A percentile compares a stretch with the other conserved stretches of the same genome.
These are phyloP conservation scores for Schizophyllum commune DNA, from an alignment of 1,284 basidiomycete genomes.

Conservation along the genomic window DNA sequence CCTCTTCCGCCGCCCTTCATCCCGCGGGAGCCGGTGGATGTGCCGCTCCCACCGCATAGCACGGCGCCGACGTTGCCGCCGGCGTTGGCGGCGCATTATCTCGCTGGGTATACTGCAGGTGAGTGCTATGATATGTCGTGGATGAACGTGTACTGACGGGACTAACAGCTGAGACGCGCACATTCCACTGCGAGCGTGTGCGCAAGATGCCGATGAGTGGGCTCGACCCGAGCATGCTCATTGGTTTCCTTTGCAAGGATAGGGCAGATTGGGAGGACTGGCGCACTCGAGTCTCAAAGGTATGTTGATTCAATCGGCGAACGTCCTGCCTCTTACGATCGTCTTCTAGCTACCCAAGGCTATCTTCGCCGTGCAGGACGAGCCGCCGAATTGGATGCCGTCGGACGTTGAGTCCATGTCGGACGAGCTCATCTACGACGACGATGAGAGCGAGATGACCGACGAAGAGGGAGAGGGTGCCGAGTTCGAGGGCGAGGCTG, in stretches of 20 bases:
- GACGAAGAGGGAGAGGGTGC: slow-evolving; percentile 8
- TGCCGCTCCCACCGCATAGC: neutral
- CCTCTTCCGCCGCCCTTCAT: neutral
- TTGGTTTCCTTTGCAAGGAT: slow-evolving; percentile 84
- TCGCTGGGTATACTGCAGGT: slow-evolving; percentile 35
- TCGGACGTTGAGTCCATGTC: neutral
- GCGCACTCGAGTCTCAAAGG: slow-evolving; percentile 62
- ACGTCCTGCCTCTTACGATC: no score
- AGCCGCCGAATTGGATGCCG: slow-evolving; percentile 66
- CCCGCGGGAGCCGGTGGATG: neutral
- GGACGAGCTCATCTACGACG: slow-evolving; percentile 7
- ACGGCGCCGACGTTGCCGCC: slow-evolving; percentile 32
- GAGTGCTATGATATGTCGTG: slow-evolving; percentile 27
- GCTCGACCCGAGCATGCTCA: slow-evolving; percentile 95
- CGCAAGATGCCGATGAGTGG: slow-evolving; percentile 87
- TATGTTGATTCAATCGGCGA: slow-evolving; percentile 35
- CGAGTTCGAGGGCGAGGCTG: neutral
- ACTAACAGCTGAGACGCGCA: slow-evolving; percentile 57
- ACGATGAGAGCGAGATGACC: slow-evolving; percentile 10
- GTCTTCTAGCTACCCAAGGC: neutral
- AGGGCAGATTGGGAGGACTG: slow-evolving; percentile 85
- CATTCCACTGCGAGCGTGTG: slow-evolving; percentile 92
- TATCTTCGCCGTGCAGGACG: slow-evolving; percentile 76
- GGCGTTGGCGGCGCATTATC: slow-evolving; percentile 46
- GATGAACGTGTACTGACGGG: no score